These are phyloP conservation scores for Phlyctochytrium planicorne DNA, from an alignment of 192 early-diverging fungal genomes.

Conservation along the genomic window DNA sequence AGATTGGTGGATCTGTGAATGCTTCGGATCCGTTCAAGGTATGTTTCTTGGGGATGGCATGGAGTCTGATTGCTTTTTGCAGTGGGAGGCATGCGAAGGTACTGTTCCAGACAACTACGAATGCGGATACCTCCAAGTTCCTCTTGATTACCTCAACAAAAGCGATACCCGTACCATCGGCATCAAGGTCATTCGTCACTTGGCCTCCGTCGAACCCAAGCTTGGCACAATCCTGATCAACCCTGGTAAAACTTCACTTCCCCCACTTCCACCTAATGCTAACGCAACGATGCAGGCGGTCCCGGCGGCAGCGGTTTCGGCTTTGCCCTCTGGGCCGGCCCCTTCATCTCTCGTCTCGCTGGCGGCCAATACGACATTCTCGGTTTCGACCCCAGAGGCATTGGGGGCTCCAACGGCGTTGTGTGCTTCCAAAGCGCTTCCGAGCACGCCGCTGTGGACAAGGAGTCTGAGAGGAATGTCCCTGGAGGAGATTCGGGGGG, in stretches of 20 bases:
- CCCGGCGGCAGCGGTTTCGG: conserved; percentile 42
- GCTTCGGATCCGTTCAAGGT: too few species aligned
- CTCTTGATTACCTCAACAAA: not conserved
- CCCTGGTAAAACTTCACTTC: not conserved
- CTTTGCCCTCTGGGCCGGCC: conserved; percentile 13
- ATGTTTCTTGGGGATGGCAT: too few species aligned
- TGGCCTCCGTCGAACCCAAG: not conserved
- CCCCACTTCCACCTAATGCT: not conserved
- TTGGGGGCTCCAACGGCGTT: conserved; percentile 23
- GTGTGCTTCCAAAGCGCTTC: conserved; percentile 6
- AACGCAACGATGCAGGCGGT: conserved; percentile 12
- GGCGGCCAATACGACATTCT: conserved; percentile 23
- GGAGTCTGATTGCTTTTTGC: too few species aligned
- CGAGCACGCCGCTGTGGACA: conserved; percentile 6
- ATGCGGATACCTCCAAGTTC: not conserved
- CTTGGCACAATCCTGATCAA: conserved; percentile 23
- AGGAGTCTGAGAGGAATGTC: not conserved
- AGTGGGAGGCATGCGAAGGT: not conserved
- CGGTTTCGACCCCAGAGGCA: conserved; percentile 40
- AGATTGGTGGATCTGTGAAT: too few species aligned
- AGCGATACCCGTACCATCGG: conserved; percentile 12
- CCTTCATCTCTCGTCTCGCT: conserved; percentile 11
- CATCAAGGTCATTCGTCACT: conserved; percentile 15
- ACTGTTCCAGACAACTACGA: not conserved
- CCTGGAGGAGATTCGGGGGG: not conserved